A percentile compares a stretch with the other conserved stretches of the same genome.
phyloP scores from a whole-genome alignment of 371 early-diverging fungal genomes.

The Mucor plumbeus region DNA sequence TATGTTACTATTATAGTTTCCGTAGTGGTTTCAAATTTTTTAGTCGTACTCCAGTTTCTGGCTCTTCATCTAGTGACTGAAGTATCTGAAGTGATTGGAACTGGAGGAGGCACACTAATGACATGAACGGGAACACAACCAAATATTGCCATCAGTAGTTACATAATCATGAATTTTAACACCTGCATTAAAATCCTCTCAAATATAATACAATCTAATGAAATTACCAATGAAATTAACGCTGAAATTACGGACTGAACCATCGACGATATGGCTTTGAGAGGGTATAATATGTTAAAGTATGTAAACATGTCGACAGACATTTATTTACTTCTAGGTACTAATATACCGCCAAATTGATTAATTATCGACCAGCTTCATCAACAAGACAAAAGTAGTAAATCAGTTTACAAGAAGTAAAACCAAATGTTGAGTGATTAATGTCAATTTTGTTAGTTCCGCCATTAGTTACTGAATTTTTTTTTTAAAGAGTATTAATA shows the following conservation, averaged over 20 bases:
- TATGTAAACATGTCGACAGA: too few species aligned
- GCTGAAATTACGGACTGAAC: too few species aligned
- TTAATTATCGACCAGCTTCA: constrained; percentile 13
- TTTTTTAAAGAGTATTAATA: not conserved
- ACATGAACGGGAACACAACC: constrained; percentile 1
- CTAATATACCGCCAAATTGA: constrained; percentile 28
- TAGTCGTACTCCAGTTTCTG: not conserved
- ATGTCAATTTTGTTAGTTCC: constrained; percentile 16
- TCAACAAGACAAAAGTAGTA: constrained; percentile 37
- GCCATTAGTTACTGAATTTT: constrained; percentile 29
- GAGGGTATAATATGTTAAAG: too few species aligned
- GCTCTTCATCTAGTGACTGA: not conserved
- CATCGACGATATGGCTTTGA: constrained; percentile 14
- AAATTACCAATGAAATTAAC: constrained; percentile 10
- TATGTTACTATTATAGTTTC: not conserved
- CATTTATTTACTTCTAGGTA: constrained; percentile 27
- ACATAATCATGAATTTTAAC: constrained; percentile 10
- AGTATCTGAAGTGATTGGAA: not conserved
- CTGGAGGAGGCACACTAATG: not conserved
- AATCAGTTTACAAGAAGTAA: constrained; percentile 15
- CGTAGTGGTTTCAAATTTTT: not conserved
- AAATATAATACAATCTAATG: constrained; percentile 11
- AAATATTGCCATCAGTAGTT: not conserved
- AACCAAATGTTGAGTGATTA: constrained; percentile 17
- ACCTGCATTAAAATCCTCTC: not conserved